Base-by-base conservation (phyloP, 73 alveolate species). In the Paraurostyla sp. region DNA sequence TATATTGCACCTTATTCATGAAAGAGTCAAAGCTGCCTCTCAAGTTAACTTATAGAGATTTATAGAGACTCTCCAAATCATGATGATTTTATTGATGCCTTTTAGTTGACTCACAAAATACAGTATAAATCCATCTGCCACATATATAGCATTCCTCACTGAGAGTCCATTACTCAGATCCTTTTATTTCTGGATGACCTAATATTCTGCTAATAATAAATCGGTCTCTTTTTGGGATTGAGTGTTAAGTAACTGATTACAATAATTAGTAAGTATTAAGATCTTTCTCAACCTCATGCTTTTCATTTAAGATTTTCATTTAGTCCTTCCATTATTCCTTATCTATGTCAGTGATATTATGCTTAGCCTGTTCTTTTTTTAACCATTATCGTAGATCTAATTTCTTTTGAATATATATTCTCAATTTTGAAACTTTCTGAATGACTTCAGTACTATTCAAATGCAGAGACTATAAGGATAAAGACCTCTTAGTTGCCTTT, bases 141-240 rank as follows among this genome's bases (percentile, higher is more conserved):
- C 86, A 73, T 3, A 73, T 49, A 33, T 13, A 73, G 71, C 86
- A 73, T 1, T 73, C 86, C 25, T 73, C 18, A 33, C 68, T 57
- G 15, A 23, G 4, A 22, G 69, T 46, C 91, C 91, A 81, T 42
- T 81, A 41, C 0, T 18, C 41, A 7, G 83, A 56, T 0, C 82
- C 71, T 6, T 68, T 68, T 1, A 81, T 81, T 56, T 81, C 91
- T 22, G 25, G 7, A 57, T 81, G 91, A 4, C 91, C 91, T 40
- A 81, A 29, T 0, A 40, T 25, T 27, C 91, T 54, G 13, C 27
- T 23, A 22, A 81, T n/a, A 4, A 41, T 54, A 36, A 57, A 59
- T 18, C 60, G 29, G 54, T 81, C 71, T 52, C 45, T 59, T 57
- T 42, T 3, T 9, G 80, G 69, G 15, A 52, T 54, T 29, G 57